A percentile compares a stretch with the other conserved stretches of the same genome.
Conservation (phyloP, 2,329 filamentous ascomycete genomes). For the Parastagonospora avenae region DNA sequence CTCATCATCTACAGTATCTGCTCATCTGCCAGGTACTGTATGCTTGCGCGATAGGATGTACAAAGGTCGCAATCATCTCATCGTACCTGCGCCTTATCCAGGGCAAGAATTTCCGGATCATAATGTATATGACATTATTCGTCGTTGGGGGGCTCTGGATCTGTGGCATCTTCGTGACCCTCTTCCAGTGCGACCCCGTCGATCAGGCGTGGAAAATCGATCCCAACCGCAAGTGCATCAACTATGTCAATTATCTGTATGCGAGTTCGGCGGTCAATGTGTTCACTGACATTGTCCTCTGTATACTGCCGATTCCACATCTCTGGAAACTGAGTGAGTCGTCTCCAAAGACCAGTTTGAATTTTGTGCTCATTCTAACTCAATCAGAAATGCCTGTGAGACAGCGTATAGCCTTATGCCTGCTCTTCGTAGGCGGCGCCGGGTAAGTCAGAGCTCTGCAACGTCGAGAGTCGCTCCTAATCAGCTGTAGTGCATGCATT, state of each 20-base stretch:
- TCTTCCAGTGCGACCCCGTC: conserved; percentile 34
- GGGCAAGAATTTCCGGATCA: conserved; percentile 20
- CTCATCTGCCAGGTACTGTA: conserved; percentile 34
- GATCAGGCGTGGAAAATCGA: conserved; percentile 31
- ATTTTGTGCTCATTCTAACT: background rate
- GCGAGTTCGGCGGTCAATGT: conserved; percentile 32
- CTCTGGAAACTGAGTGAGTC: conserved; percentile 25
- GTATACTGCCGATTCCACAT: conserved; percentile 29
- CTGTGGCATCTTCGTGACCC: conserved; percentile 29
- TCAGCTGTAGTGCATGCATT: conserved; percentile 24
- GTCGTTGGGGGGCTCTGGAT: conserved; percentile 25
- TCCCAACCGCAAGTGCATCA: conserved; percentile 16
- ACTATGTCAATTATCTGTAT: conserved; percentile 33
- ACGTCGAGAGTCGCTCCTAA: background rate
- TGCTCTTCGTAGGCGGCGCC: conserved; percentile 31
- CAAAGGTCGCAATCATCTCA: conserved; percentile 36
- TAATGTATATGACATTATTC: conserved; percentile 22
- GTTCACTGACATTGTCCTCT: conserved; percentile 30
- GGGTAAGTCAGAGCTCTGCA: conserved; percentile 21
- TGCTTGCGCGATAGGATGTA: conserved; percentile 30
- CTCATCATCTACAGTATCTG: conserved; percentile 24
- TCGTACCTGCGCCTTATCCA: conserved; percentile 35
- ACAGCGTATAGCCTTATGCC: conserved; percentile 32
- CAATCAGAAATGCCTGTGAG: conserved; percentile 25
- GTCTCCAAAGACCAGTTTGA: background rate